Conservation (phyloP, 2,329 filamentous ascomycete genomes). For the Rhynchosporium secalis region DNA sequence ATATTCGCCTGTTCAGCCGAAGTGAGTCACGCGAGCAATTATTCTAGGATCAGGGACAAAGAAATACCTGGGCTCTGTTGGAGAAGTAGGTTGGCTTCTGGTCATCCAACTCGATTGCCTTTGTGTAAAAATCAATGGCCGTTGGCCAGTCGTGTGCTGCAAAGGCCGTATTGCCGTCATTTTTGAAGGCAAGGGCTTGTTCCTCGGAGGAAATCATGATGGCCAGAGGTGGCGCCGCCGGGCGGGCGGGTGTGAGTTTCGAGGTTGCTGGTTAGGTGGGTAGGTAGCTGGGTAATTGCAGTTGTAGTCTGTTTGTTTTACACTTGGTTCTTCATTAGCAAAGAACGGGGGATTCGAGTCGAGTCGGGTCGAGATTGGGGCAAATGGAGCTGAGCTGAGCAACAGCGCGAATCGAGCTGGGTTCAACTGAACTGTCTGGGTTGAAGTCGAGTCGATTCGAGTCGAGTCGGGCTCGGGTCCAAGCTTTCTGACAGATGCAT, state of each 20-base stretch:
- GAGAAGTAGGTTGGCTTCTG: slow-evolving; percentile 88
- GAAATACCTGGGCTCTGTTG: slow-evolving; percentile 85
- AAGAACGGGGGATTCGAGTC: too few species aligned
- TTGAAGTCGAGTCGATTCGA: too few species aligned
- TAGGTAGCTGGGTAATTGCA: too few species aligned
- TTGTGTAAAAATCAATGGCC: slow-evolving; percentile 79
- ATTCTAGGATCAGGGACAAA: slow-evolving; percentile 26
- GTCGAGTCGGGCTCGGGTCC: too few species aligned
- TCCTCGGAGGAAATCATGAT: slow-evolving; percentile 46
- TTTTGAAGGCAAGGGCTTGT: slow-evolving; percentile 81
- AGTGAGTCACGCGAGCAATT: slow-evolving; percentile 50
- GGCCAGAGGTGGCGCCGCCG: not conserved
- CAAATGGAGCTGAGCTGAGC: too few species aligned
- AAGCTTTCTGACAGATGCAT: too few species aligned
- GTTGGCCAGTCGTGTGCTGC: slow-evolving; percentile 79
- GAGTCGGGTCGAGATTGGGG: too few species aligned
- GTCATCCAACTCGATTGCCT: slow-evolving; percentile 83
- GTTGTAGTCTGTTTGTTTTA: too few species aligned
- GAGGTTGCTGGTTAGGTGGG: too few species aligned
- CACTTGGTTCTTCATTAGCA: too few species aligned
- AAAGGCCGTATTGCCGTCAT: slow-evolving; percentile 93
- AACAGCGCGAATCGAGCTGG: too few species aligned
- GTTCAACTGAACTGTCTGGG: too few species aligned
- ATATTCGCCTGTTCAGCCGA: slow-evolving; percentile 72
- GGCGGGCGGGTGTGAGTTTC: not conserved